Evolutionary conservation across 768 basidiomycete genomes (phyloP).

Genomic region (Psilocybe azurescens): DNA sequence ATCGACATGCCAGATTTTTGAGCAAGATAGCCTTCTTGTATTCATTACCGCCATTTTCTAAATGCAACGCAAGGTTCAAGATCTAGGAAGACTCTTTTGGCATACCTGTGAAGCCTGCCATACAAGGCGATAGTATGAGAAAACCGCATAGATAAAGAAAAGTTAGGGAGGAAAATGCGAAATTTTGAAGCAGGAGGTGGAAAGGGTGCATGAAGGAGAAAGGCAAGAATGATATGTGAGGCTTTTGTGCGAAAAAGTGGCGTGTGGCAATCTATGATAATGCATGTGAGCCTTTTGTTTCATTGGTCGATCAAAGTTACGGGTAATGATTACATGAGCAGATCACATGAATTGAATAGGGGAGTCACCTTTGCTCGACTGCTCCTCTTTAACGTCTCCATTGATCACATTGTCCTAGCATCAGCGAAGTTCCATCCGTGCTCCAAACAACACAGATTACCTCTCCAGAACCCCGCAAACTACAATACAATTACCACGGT

Average conservation of each 20-base stretch:
- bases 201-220: neutral
- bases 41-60: no score
- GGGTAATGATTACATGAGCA: neutral
- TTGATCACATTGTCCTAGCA: no score
- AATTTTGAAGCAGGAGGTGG: neutral
- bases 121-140: no score
- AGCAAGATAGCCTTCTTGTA: neutral
- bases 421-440: no score
- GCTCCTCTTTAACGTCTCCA: no score
- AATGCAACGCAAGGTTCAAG: neutral
- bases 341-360: no score
- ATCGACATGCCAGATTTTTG: neutral
- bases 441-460: no score
- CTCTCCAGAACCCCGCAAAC: no score
- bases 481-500: no score
- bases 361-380: no score
- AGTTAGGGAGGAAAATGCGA: neutral
- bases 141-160: neutral
- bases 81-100: neutral
- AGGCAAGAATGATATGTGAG: constrained; percentile 11
- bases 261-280: constrained; percentile 8
- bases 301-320: constrained; percentile 12
- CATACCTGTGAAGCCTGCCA: neutral
- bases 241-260: constrained; percentile 21
- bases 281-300: constrained; percentile 16